Evolutionary conservation across 257 asterid genomes (phyloP).

Genomic region (Solanum etuberosum): DNA sequence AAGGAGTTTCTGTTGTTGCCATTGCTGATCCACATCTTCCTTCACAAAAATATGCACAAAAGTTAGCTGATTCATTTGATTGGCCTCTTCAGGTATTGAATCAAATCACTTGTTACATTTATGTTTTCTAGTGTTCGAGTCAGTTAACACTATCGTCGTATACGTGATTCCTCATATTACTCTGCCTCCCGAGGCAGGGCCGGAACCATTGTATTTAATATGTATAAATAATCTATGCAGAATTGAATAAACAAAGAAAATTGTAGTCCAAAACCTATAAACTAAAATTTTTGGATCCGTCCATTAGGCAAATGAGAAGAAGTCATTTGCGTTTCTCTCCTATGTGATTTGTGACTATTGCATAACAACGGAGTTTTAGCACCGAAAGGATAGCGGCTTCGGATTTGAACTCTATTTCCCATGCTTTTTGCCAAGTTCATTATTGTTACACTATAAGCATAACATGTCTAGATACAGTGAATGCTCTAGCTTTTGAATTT

Average conservation of each 20-base stretch:
- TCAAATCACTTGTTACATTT: not conserved
- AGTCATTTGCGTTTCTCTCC: not conserved
- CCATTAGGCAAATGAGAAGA: not conserved
- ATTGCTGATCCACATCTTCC: conserved; percentile 85
- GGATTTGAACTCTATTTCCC: not conserved
- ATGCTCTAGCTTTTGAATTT: not conserved
- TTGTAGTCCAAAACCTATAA: not conserved
- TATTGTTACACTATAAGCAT: not conserved
- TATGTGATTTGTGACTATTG: not conserved
- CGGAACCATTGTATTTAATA: not conserved
- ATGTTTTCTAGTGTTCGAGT: not conserved
- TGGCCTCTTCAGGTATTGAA: conserved; percentile 52
- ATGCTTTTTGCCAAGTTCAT: not conserved
- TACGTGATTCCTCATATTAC: not conserved
- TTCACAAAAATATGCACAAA: conserved; percentile 49
- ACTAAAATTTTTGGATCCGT: not conserved
- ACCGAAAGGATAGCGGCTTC: fast-evolving
- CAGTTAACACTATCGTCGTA: not conserved
- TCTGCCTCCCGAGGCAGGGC: not conserved
- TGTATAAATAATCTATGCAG: not conserved
- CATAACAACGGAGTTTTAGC: too few species aligned
- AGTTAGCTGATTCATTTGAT: conserved; percentile 43
- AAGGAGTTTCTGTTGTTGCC: conserved; percentile 70
- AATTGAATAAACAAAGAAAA: not conserved
- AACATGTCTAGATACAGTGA: not conserved